Evolutionary conservation across 495 filamentous ascomycete species (phyloP), one percentile per base, ranked within the genome.

Genomic region (Trichoderma orchidacearum): DNA sequence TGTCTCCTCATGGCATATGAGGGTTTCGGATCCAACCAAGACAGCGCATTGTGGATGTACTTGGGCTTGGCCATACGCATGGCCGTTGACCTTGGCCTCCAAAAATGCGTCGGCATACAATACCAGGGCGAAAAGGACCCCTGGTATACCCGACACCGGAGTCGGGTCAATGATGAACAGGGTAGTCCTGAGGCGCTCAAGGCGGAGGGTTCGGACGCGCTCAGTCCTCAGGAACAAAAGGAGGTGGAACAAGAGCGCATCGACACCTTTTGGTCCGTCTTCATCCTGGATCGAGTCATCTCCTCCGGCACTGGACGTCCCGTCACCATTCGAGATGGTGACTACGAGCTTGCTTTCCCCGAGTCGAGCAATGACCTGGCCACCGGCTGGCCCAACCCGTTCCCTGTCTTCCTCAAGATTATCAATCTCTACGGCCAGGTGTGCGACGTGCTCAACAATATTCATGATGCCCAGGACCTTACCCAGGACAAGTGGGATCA

Each of bases 31-130:
- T 84, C 85, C 21, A 88, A 89, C 61, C 85, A 86, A 59, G 89
- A 92, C 63, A 92, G 88, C 66, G 87, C 87, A 2, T 71, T 94
- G 17, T 94, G 88, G 89, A 92, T 91, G 87, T 91, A 90, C 60
- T 71, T 92, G 15, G 89, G 89, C 0, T 83, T 88, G 57, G 83
- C 87, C 0, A 92, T 94, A 60, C 79, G 89, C 27, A 90, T 94
- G 86, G 86, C 86, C 0, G 80, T 90, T 55, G 89, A 94, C 64
- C 75, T 94, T 4, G 89, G 89, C 3, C 75, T 94, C 61, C 86
- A 89, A 59, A 91, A 88, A 51, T 68, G 83, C 29, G 85, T 87
- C 58, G 89, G 88, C 0, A 75, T 86, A 55, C 85, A 81, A 62
- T 82, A 85, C 60, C 81, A 83, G 58, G 85, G 85, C 3, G 75